Percentiles rank a stretch among this genome's conserved stretches.
These are phyloP conservation scores for Venturiaceae sp. DNA, from an alignment of 2,329 filamentous ascomycete species.

Conservation along the genomic window DNA sequence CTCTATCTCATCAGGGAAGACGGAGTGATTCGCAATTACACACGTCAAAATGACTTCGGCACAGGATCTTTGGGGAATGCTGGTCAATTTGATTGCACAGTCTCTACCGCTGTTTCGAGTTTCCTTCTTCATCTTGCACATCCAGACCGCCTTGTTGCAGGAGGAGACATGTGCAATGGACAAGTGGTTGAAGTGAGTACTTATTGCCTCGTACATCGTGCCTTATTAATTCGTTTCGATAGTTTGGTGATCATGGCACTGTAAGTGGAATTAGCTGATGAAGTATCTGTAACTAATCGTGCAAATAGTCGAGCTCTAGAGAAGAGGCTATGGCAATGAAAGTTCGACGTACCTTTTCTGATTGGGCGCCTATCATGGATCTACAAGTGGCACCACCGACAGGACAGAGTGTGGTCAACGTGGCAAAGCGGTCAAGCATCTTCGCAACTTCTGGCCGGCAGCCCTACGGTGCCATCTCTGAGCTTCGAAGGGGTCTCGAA, in stretches of 20 bases:
- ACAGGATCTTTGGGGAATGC: constrained; percentile 27
- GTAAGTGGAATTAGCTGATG: neutral
- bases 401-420: constrained; percentile 14
- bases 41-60: constrained; percentile 23
- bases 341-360: constrained; percentile 38
- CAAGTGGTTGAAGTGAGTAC: constrained; percentile 23
- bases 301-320: neutral
- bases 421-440: constrained; percentile 16
- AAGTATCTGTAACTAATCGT: neutral
- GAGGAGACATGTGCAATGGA: constrained; percentile 69
- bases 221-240: neutral
- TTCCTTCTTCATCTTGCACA: constrained; percentile 50
- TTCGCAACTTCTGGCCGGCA: constrained; percentile 26
- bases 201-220: neutral
- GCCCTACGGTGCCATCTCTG: constrained; percentile 33
- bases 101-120: constrained; percentile 74
- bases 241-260: neutral
- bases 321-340: neutral
- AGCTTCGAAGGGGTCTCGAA: constrained; percentile 31
- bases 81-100: constrained; percentile 60
- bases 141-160: constrained; percentile 70
- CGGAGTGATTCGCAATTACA: constrained; percentile 60
- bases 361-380: constrained; percentile 48
- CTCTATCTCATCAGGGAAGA: constrained; percentile 86
- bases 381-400: constrained; percentile 22